Evolutionary conservation across 2,329 filamentous ascomycete genomes (phyloP).

Genomic region (Ambrosiella xylebori): DNA sequence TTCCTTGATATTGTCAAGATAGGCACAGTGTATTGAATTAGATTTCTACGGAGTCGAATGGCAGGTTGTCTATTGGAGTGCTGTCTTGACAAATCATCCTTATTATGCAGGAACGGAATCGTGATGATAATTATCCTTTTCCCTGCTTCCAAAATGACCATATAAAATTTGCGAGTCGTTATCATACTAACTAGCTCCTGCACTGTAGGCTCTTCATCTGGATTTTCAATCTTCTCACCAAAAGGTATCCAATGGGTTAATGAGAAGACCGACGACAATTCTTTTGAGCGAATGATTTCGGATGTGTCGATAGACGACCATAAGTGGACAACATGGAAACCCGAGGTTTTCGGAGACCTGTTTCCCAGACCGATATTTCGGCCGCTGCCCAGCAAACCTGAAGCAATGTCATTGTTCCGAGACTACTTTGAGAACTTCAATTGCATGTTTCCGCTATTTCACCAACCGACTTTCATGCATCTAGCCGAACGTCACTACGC

Average conservation of each 20-base stretch:
- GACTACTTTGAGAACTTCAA: slow-evolving; percentile 99
- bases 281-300: slow-evolving; percentile 88
- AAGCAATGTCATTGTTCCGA: slow-evolving; percentile 71
- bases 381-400: slow-evolving; percentile 66
- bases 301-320: slow-evolving; percentile 82
- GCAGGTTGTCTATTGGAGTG: background rate
- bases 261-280: slow-evolving; percentile 86
- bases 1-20: background rate
- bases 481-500: slow-evolving; percentile 90
- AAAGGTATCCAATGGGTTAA: slow-evolving; percentile 99
- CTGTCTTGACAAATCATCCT: background rate
- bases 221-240: slow-evolving; percentile 96
- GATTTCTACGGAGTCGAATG: background rate
- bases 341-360: slow-evolving; percentile 87
- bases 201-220: slow-evolving; percentile 67
- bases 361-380: slow-evolving; percentile 75
- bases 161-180: background rate
- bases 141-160: too few relatives aligned
- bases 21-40: background rate
- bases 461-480: slow-evolving; percentile 97
- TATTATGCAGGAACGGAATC: background rate
- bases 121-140: background rate
- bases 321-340: slow-evolving; percentile 95
- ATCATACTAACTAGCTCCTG: background rate
- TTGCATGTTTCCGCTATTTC: slow-evolving; percentile 93